Evolutionary conservation across 1,139 yeast genomes (phyloP).

Genomic region (Kodamaea anthophila): DNA sequence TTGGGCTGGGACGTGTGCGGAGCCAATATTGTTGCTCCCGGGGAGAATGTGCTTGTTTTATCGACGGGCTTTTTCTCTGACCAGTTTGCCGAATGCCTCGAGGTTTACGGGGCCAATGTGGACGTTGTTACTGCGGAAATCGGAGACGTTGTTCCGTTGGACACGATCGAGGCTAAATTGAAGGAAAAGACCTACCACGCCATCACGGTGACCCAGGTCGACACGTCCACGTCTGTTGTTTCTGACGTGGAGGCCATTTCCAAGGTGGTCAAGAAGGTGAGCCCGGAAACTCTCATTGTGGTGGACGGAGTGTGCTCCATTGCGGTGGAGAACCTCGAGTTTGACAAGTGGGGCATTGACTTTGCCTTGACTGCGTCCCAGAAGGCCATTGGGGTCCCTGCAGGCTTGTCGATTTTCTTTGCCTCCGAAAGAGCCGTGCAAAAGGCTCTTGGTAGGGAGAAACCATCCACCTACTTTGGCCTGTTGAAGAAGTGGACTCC

Average conservation of each 20-base stretch:
- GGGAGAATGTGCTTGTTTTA: conserved; percentile 68
- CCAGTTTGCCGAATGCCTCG: conserved; percentile 74
- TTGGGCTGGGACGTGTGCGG: conserved; percentile 92
- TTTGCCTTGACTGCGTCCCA: conserved; percentile 88
- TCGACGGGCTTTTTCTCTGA: conserved; percentile 94
- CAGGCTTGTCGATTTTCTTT: conserved; percentile 78
- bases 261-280: conserved; percentile 48
- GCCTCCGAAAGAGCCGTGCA: conserved; percentile 71
- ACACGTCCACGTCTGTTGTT: conserved; percentile 90
- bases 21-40: conserved; percentile 64
- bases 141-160: conserved; percentile 66
- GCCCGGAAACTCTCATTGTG: conserved; percentile 76
- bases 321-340: conserved; percentile 80
- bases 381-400: conserved; percentile 92
- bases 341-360: conserved; percentile 88
- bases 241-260: conserved; percentile 65
- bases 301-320: conserved; percentile 96
- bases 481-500: conserved; percentile 85
- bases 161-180: conserved; percentile 50
- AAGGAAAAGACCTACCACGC: conserved; percentile 50
- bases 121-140: conserved; percentile 64
- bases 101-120: conserved; percentile 63
- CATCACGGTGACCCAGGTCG: conserved; percentile 89
- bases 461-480: conserved; percentile 63
- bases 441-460: conserved; percentile 50